Base-by-base conservation (phyloP, 768 basidiomycete species). In the Auricularia sp. region DNA sequence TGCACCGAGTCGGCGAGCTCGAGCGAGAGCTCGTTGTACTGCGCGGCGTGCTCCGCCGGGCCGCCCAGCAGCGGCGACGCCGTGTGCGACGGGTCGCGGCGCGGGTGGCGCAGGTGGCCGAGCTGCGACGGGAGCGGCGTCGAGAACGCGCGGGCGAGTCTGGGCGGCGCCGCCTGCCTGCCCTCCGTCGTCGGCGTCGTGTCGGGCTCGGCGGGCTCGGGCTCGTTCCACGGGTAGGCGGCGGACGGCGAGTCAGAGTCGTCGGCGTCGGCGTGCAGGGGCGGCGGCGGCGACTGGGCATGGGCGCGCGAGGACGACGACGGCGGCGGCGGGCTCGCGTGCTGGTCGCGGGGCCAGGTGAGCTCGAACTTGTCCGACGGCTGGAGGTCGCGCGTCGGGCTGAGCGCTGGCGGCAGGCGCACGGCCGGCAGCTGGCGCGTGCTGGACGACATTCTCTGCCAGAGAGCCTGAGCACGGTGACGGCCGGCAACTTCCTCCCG, bases 1-100 rank as follows among this genome's bases (percentile, higher is more conserved):
- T 97, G 93, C 12, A 93, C 84, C 11, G 88, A 87, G 74, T 97
- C 95, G 12, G 95, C 93, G 14, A 97, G 80, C 74, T 98, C 94
- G 35, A 89, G 76, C 0, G 93, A 91, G 63, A 95, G 77, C 65
- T 90, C 88, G 54, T 83, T 81, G 67, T 88, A 78, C 64, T 78
- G 81, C 3, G 65, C 56, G 76, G 71, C 10, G 72, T 71, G 34
- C 77, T 76, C 62, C 67, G 72, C 10, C 73, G 70, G 36, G 64
- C 61, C 62, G 33, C 73, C 71, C 14, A 62, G 64, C 59, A 54
- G 68, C 58, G 68, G 63, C 62, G 47, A 16, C 35, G 61, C 14
- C 8, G 65, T 58, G 39, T 29, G 11, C 54, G 68, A 35, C 62
- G 68, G 64, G 36, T 69, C 70, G 66, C 84, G 79, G 68, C 79